Percentiles rank a stretch among this genome's conserved stretches.
Evolutionary conservation across 2,329 filamentous ascomycete genomes (phyloP).

Genomic region (Cladophialophora psammophila): DNA sequence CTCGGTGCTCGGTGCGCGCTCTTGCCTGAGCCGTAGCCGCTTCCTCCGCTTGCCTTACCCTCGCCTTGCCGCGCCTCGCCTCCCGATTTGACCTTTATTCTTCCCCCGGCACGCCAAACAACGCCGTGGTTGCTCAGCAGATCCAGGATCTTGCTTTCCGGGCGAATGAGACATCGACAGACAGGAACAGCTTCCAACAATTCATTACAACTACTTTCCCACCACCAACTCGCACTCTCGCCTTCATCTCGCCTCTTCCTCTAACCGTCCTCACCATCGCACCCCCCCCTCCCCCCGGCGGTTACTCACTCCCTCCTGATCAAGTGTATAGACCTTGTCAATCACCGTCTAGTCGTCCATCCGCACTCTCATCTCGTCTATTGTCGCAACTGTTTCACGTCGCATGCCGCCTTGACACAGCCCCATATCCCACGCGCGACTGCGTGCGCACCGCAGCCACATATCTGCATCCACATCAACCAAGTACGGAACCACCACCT

Average conservation of each 20-base stretch:
- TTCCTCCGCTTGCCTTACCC: slow-evolving; percentile 1
- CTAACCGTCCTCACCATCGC: background rate
- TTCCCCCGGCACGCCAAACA: background rate
- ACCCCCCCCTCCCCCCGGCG: too few species aligned
- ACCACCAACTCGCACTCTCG: slow-evolving; percentile 6
- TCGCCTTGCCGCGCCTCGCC: background rate
- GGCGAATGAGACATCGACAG: slow-evolving; percentile 17
- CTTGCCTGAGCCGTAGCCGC: background rate
- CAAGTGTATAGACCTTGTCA: slow-evolving; percentile 3
- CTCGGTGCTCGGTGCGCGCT: background rate
- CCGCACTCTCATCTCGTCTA: background rate
- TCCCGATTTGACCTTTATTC: slow-evolving; percentile 13
- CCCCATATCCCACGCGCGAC: slow-evolving; percentile 13
- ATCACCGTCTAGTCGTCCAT: background rate
- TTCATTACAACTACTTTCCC: slow-evolving; percentile 15
- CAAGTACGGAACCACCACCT: slow-evolving; percentile 4
- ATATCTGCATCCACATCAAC: slow-evolving; percentile 4
- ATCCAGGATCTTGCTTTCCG: slow-evolving; percentile 6
- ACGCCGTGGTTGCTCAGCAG: slow-evolving; percentile 28
- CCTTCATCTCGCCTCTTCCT: slow-evolving; percentile 1
- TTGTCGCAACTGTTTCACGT: background rate
- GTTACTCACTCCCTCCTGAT: background rate
- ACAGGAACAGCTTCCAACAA: slow-evolving; percentile 14
- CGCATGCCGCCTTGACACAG: slow-evolving; percentile 28
- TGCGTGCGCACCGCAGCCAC: slow-evolving; percentile 19